Evolutionary conservation across 1,139 yeast genomes (phyloP).

Genomic region (Saccharomyces uvarum): DNA sequence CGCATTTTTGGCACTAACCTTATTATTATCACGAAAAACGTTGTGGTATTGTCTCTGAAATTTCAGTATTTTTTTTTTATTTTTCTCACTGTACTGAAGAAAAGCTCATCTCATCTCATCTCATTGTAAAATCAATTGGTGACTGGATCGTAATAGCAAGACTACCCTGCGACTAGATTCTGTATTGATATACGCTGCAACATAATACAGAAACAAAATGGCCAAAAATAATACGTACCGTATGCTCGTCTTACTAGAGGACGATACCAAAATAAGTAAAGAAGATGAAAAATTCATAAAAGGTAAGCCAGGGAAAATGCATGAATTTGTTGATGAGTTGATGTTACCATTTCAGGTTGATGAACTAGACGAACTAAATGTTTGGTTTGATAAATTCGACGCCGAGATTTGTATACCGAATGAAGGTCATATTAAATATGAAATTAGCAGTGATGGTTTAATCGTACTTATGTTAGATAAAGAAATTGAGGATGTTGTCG

Average conservation of each 20-base stretch:
- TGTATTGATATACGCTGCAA: background rate
- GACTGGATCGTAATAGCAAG: background rate
- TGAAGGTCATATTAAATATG: slow-evolving; percentile 60
- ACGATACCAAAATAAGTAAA: slow-evolving; percentile 5
- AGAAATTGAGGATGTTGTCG: slow-evolving; percentile 24
- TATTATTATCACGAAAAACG: background rate
- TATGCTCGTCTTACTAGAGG: slow-evolving; percentile 24
- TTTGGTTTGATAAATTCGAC: slow-evolving; percentile 57
- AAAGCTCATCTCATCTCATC: background rate
- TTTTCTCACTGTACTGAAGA: background rate
- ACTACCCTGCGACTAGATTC: background rate
- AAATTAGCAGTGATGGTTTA: slow-evolving; percentile 65
- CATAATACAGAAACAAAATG: background rate
- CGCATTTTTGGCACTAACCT: background rate
- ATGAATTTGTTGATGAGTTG: slow-evolving; percentile 30
- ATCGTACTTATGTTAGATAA: slow-evolving; percentile 50
- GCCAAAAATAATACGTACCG: slow-evolving; percentile 14
- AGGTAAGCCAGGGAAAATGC: slow-evolving; percentile 19
- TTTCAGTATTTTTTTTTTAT: background rate
- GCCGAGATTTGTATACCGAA: slow-evolving; percentile 55
- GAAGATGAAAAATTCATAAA: slow-evolving; percentile 3
- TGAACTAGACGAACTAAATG: slow-evolving; percentile 51
- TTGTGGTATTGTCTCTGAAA: background rate
- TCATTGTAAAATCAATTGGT: background rate
- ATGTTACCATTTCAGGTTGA: slow-evolving; percentile 36